phyloP scores from a whole-genome alignment of 495 filamentous ascomycete species.

The Penicillium roqueforti region DNA sequence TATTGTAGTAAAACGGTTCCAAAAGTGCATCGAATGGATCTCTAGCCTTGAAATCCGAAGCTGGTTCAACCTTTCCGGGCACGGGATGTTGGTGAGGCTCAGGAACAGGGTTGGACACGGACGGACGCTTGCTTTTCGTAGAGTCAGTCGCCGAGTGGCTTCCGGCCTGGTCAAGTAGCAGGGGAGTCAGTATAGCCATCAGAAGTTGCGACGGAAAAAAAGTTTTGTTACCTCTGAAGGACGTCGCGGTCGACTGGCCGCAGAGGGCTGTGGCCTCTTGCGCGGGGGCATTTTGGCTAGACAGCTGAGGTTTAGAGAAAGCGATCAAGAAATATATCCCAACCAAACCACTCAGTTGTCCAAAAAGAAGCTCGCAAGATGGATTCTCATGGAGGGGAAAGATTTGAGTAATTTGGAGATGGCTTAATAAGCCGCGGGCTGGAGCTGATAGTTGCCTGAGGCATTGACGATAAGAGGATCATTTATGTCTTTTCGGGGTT shows the following conservation, averaged over 20 bases:
- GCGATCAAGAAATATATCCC: neutral
- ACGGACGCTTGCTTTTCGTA: constrained; percentile 17
- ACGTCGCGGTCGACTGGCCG: constrained; percentile 19
- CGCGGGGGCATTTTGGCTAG: constrained; percentile 29
- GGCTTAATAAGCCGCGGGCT: constrained; percentile 22
- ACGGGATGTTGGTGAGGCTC: constrained; percentile 10
- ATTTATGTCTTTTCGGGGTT: too few species aligned
- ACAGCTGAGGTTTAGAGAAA: neutral
- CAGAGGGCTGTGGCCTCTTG: constrained; percentile 28
- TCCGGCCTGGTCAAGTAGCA: neutral
- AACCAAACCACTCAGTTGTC: constrained; percentile 13
- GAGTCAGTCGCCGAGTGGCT: constrained; percentile 7
- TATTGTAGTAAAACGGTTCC: constrained; percentile 94
- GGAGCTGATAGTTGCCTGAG: constrained; percentile 17
- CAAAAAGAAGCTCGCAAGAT: constrained; percentile 2
- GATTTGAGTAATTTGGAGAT: constrained; percentile 27
- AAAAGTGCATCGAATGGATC: constrained; percentile 78
- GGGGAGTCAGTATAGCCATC: constrained; percentile 6
- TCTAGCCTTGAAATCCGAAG: constrained; percentile 31
- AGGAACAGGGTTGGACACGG: constrained; percentile 10
- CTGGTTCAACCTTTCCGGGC: constrained; percentile 4
- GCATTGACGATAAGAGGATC: constrained; percentile 1
- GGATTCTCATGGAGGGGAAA: constrained; percentile 21
- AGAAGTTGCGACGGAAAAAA: constrained; percentile 17
- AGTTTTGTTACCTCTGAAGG: constrained; percentile 32